These are phyloP conservation scores for Podospora tetraspora DNA, from an alignment of 495 filamentous ascomycete genomes.

Conservation along the genomic window DNA sequence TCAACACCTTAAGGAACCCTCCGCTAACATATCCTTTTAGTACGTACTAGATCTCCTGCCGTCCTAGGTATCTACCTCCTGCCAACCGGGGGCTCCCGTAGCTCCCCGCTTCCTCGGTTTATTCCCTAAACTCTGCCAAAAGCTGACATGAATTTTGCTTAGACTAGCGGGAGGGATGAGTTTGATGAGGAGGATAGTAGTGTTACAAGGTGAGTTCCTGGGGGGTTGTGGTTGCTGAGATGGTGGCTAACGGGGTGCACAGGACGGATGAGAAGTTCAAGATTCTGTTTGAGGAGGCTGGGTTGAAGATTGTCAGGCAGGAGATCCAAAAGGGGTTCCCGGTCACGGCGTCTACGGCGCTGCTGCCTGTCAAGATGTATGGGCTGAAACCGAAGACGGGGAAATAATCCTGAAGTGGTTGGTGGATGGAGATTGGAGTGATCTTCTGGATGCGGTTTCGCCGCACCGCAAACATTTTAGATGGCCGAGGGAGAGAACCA, in stretches of 20 bases:
- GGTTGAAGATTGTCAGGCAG: constrained; percentile 58
- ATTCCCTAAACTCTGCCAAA: no score
- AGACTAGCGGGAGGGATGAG: constrained; percentile 56
- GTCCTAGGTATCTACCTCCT: no score
- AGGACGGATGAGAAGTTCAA: constrained; percentile 67
- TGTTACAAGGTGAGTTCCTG: constrained; percentile 55
- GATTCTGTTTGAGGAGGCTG: constrained; percentile 60
- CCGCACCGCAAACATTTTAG: no score
- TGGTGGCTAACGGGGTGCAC: neutral
- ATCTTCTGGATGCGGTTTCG: neutral
- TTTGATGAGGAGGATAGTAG: constrained; percentile 76
- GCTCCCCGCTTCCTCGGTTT: no score
- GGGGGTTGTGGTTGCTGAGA: neutral
- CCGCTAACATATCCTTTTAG: no score
- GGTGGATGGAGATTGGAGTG: neutral
- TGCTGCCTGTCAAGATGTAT: constrained; percentile 68
- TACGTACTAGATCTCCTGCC: no score
- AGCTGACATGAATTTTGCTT: no score
- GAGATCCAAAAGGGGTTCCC: constrained; percentile 76
- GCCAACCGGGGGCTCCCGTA: no score
- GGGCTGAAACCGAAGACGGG: constrained; percentile 44
- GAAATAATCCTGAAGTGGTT: neutral
- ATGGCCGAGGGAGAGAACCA: neutral
- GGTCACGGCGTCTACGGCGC: constrained; percentile 26
- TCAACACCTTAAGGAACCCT: no score